phyloP scores from a whole-genome alignment of 1,284 basidiomycete species.

The Irpex lacteus region DNA sequence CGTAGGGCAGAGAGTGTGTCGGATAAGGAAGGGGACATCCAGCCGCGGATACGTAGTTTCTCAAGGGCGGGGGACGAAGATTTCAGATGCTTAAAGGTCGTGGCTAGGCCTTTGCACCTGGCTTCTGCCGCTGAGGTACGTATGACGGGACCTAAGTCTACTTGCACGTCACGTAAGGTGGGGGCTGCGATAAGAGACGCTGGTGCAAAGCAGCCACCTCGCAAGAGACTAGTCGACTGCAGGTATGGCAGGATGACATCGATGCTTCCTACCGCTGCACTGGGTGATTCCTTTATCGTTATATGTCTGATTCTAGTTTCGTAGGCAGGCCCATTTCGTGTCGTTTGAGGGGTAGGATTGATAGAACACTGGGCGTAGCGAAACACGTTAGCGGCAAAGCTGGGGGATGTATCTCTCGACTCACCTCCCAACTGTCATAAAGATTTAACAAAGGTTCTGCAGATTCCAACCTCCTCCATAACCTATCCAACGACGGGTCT shows the following conservation, averaged over 20 bases:
- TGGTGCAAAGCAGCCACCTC: conserved; percentile 32
- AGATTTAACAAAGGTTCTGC: conserved; percentile 45
- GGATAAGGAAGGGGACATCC: conserved; percentile 36
- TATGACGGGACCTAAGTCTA: conserved; percentile 41
- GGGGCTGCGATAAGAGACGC: conserved; percentile 33
- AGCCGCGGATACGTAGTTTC: conserved; percentile 45
- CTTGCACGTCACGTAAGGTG: conserved; percentile 35
- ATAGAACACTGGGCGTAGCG: neutral
- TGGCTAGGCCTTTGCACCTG: conserved; percentile 14
- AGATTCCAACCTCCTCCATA: conserved; percentile 48
- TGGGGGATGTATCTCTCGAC: neutral
- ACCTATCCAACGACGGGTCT: conserved; percentile 51
- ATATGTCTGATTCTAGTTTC: conserved; percentile 47
- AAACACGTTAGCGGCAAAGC: neutral
- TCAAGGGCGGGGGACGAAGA: conserved; percentile 26
- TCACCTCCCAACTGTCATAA: conserved; percentile 27
- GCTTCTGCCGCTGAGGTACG: neutral
- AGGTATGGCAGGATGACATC: conserved; percentile 33
- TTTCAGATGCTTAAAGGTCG: neutral
- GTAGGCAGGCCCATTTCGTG: conserved; percentile 28
- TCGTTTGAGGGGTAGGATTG: conserved; percentile 8
- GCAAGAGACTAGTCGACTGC: conserved; percentile 36
- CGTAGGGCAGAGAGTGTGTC: conserved; percentile 34
- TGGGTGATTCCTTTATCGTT: conserved; percentile 8
- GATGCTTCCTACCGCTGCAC: neutral